phyloP scores from a whole-genome alignment of 306 rosid species.

The Psophocarpus tetragonolobus region DNA sequence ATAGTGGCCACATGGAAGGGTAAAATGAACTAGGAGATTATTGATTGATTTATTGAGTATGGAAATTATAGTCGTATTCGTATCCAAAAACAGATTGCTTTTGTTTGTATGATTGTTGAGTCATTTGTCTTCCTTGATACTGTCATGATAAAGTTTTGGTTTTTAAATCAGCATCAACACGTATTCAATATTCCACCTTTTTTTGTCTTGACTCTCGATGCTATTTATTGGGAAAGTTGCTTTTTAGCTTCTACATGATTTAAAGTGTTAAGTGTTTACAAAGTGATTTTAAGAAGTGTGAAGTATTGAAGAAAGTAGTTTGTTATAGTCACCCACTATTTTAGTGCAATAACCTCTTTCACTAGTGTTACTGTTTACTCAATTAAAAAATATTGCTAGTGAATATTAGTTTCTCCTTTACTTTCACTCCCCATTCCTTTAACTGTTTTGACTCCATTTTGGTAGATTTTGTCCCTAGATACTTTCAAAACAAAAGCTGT shows the following conservation, averaged over 20 bases:
- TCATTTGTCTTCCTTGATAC: constrained; percentile 1
- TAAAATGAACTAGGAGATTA: constrained; percentile 19
- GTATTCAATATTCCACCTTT: neutral
- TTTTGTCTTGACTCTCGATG: neutral
- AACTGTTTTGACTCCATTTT: constrained; percentile 5
- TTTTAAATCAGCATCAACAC: neutral
- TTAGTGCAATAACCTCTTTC: constrained; percentile 6
- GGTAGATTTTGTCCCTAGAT: neutral
- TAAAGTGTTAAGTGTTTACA: neutral
- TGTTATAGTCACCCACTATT: neutral
- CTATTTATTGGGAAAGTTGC: neutral
- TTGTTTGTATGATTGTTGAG: constrained; percentile 13
- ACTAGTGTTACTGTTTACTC: neutral
- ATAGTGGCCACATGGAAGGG: neutral
- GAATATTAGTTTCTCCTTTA: constrained; percentile 2
- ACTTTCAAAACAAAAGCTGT: neutral
- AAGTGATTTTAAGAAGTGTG: neutral
- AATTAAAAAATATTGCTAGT: neutral
- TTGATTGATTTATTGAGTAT: too few relatives aligned
- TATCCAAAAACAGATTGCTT: neutral
- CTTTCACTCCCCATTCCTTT: neutral
- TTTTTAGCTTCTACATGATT: constrained; percentile 23
- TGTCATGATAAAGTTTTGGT: neutral
- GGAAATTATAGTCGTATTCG: too few relatives aligned
- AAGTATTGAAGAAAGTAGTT: neutral